Conservation (phyloP, 1,139 yeast species). For the Yamadazyma songkhlaensis region DNA sequence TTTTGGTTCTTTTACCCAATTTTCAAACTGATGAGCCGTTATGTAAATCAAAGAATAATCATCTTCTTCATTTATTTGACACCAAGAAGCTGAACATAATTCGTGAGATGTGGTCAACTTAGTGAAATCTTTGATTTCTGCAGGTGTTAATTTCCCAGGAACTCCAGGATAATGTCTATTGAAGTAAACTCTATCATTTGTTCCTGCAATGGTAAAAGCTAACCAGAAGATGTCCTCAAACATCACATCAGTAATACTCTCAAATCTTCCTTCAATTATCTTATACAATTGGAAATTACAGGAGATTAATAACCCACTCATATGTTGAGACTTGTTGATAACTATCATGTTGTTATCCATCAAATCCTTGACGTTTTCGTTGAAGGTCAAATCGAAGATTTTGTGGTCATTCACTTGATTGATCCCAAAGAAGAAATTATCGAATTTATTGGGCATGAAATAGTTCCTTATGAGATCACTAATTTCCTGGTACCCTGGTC, state of each 20-base stretch:
- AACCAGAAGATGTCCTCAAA: slow-evolving; percentile 33
- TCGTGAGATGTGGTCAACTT: slow-evolving; percentile 24
- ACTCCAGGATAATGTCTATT: slow-evolving; percentile 26
- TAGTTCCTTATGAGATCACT: slow-evolving; percentile 22
- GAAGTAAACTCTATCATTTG: slow-evolving; percentile 19
- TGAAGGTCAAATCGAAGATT: slow-evolving; percentile 20
- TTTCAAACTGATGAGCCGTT: slow-evolving; percentile 36
- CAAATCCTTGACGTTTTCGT: slow-evolving; percentile 21
- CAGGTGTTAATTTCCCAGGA: slow-evolving; percentile 34
- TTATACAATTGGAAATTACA: slow-evolving; percentile 26
- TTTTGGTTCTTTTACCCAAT: slow-evolving; percentile 15
- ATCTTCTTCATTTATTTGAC: slow-evolving; percentile 28
- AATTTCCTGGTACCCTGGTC: slow-evolving; percentile 32
- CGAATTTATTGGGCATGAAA: slow-evolving; percentile 23
- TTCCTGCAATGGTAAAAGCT: slow-evolving; percentile 33
- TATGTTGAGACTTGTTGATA: slow-evolving; percentile 24
- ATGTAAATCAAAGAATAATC: slow-evolving; percentile 25
- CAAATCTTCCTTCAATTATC: slow-evolving; percentile 22
- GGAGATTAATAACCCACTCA: slow-evolving; percentile 29
- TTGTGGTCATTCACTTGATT: slow-evolving; percentile 9
- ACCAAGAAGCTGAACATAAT: slow-evolving; percentile 41
- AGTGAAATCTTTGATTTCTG: slow-evolving; percentile 17
- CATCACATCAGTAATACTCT: slow-evolving; percentile 12
- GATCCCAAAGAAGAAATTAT: slow-evolving; percentile 20
- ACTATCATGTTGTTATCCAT: slow-evolving; percentile 30